Base-by-base conservation (phyloP, 805 yeast genomes). In the Lipomyces yamanashiensis region DNA sequence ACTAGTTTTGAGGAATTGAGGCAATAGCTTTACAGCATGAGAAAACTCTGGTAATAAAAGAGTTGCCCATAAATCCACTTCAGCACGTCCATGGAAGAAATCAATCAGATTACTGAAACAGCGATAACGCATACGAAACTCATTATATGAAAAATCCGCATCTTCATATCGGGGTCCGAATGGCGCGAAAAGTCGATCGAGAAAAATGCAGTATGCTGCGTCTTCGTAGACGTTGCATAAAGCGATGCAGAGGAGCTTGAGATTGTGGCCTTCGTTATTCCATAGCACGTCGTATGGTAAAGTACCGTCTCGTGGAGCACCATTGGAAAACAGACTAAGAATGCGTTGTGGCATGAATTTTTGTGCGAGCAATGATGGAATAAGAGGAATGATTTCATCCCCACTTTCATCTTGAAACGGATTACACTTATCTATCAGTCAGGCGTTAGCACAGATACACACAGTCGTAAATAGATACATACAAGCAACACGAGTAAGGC, bases 231-330 rank as follows among this genome's bases (percentile, higher is more conserved):
- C 23, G 36, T 49, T 48, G 23, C 37, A 37, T 2, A 57, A 23
- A 21, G 60, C 60, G 47, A 57, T 47, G 28, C 51, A 49, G 43
- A 57, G 47, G 28, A 57, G 54, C 17, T 57, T 57, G 33, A 57
- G 37, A 47, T 57, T 54, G 47, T 48, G 44, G n/a, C 28, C 53
- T 8, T 33, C n/a, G 19, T n/a, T 12, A 34, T 49, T 33, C 53
- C 53, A 49, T 12, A 49, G 3, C 7, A 7, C 39, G 17, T 39
- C 33, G 40, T 49, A 49, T 8, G 21, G 40, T 6, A 49, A 13
- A 28, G 40, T 12, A 28, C n/a, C 17, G 19, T 49, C 33, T 5
- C 23, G 8, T 2, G 37, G 23, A n/a, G 6, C 10, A 21, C 21
- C 48, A 6, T 15, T 3, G n/a, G 23, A 17, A 17, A 43, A 10